Base-by-base conservation (phyloP, 2,329 filamentous ascomycete species). In the Fusarium sp. region DNA sequence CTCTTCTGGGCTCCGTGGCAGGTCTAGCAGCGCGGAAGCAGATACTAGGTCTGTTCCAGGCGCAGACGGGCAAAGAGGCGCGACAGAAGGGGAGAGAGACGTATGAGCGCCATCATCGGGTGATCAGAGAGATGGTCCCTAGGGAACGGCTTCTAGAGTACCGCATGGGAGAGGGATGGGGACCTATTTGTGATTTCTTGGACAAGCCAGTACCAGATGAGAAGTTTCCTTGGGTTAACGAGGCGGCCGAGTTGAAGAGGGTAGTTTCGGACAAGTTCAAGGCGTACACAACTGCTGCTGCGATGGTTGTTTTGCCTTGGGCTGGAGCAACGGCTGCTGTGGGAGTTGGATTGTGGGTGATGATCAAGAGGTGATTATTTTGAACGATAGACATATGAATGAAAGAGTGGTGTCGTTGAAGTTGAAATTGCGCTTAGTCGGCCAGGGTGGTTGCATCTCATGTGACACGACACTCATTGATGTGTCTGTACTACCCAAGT, bases 131-230 rank as follows among this genome's bases (percentile, higher is more conserved):
- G 33, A 65, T 75, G 38, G 71, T 76, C 19, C 71, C 76, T 0
- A 31, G 62, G 5, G 73, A 53, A 2, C 57, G 64, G n/a, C 52
- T 81, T 21, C 53, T 81, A 7, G 71, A 78, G 51, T 82, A 76
- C 57, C 61, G 61, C 2, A 52, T 80, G 44, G 73, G 67, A 1
- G 71, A 78, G 3, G 80, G 80, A 1, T 81, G 80, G 79, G 76
- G 34, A 17, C 78, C 80, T 4, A 67, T 82, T 9, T 81, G 80
- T 51, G 59, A 72, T 26, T 81, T 82, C 45, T 54, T 82, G 15
- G 79, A 51, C 0, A 78, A 77, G 42, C 65, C 72, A 2, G 62
- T 78, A 14, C 80, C 80, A 0, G 70, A 73, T 5, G 65, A 59
- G 3, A 65, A 73, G 38, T 81, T 80, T 38, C 79, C 78, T 0